phyloP scores from a whole-genome alignment of 352 stramenopile genomes.

The Phytophthora sp. region DNA sequence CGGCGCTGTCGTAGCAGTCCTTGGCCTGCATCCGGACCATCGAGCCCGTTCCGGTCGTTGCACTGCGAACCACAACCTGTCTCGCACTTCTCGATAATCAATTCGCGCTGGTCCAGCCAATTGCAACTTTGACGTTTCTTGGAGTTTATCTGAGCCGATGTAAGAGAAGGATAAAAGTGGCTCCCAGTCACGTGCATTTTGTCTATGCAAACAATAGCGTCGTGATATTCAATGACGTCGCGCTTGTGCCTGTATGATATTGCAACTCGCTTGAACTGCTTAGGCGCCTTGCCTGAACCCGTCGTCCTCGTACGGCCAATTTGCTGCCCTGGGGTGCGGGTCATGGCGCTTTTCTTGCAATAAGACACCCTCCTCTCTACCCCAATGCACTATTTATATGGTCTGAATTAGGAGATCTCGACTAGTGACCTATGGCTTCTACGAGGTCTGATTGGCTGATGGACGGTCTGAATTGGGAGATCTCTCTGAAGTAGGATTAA shows the following conservation, averaged over 20 bases:
- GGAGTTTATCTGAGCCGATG: neutral
- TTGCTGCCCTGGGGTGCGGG: neutral
- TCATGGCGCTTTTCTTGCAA: slow-evolving; percentile 19
- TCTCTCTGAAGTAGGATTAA: slow-evolving; percentile 24
- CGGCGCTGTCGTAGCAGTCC: no score
- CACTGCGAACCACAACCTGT: neutral
- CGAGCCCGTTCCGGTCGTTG: slow-evolving; percentile 1
- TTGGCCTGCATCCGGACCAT: no score
- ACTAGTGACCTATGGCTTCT: neutral
- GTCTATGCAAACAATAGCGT: neutral
- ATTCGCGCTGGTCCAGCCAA: neutral
- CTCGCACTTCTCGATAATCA: slow-evolving; percentile 10
- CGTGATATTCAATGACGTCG: slow-evolving; percentile 5
- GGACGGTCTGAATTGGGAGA: slow-evolving; percentile 10
- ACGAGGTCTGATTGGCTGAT: slow-evolving; percentile 9
- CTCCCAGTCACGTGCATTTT: slow-evolving; percentile 7
- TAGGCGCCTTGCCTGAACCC: neutral
- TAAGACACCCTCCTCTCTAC: neutral
- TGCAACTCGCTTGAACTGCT: slow-evolving; percentile 2
- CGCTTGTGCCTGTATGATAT: neutral
- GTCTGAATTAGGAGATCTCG: slow-evolving; percentile 14
- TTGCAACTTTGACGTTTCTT: slow-evolving; percentile 8
- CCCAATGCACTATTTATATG: neutral
- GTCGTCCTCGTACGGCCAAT: neutral
- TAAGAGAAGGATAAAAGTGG: slow-evolving; percentile 1